Percentiles rank a stretch among this genome's conserved stretches.
These are phyloP conservation scores for Clavispora asparagi DNA, from an alignment of 805 yeast species.

Conservation along the genomic window DNA sequence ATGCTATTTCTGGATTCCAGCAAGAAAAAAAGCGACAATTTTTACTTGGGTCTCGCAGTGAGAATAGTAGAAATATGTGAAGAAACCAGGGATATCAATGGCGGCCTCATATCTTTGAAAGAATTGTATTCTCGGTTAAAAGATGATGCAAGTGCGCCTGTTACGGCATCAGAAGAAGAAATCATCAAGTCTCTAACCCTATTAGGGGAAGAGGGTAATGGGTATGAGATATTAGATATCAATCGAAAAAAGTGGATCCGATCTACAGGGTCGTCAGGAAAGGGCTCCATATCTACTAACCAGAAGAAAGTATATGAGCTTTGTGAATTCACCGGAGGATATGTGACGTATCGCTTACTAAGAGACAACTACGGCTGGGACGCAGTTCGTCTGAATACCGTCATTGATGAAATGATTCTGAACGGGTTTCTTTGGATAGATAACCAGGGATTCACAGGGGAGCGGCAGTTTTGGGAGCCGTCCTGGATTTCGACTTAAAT, in stretches of 20 bases:
- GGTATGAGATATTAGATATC: constrained; percentile 52
- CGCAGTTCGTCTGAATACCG: constrained; percentile 50
- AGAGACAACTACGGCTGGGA: constrained; percentile 79
- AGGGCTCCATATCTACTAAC: constrained; percentile 42
- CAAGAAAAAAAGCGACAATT: constrained; percentile 39
- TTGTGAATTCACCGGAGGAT: constrained; percentile 71
- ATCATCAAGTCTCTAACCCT: constrained; percentile 50
- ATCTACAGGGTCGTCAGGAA: constrained; percentile 24
- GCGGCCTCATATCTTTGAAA: constrained; percentile 69
- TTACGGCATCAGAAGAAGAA: constrained; percentile 43
- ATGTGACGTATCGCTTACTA: constrained; percentile 57
- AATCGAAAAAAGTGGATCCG: constrained; percentile 51
- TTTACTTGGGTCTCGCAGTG: constrained; percentile 62
- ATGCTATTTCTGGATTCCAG: constrained; percentile 23
- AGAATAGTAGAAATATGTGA: constrained; percentile 73
- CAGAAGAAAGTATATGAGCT: constrained; percentile 68
- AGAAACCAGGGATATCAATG: constrained; percentile 64
- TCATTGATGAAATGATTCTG: constrained; percentile 73
- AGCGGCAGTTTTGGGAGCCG: constrained; percentile 64
- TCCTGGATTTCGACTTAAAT: constrained; percentile 48
- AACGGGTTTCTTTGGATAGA: constrained; percentile 88
- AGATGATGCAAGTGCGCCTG: constrained; percentile 24
- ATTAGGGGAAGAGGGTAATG: constrained; percentile 60
- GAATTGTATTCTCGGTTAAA: constrained; percentile 29
- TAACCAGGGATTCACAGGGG: constrained; percentile 38